Evolutionary conservation across 1,284 basidiomycete species (phyloP), one percentile per base, ranked within the genome.

Genomic region (Gymnopus androsaceus): DNA sequence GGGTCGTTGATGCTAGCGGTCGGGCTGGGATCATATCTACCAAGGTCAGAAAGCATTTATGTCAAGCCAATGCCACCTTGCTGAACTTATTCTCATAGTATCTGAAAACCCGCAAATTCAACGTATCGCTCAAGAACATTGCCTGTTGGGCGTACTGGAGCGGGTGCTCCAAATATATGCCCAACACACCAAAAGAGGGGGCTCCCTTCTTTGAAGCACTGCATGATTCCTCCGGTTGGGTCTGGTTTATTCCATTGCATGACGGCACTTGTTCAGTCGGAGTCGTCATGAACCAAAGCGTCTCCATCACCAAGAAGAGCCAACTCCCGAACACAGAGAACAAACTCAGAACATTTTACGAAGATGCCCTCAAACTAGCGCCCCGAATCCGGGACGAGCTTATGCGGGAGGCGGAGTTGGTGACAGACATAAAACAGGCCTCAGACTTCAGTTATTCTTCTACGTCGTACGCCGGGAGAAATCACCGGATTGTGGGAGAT

Each of bases 361-460:
- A n/a, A 28, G 65, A 81, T 19, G 66, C 74, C 33, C 60, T n/a
- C 67, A 11, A 72, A 72, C 42, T 59, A 61, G 53, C 58, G 68
- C 47, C 58, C 61, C 30, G 63, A 66, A 2, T n/a, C n/a, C n/a
- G 42, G 67, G 7, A 42, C 15, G 19, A 33, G 41, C 45, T 9
- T 33, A 47, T 25, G 31, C 41, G 15, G 36, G 42, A 19, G 50
- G 50, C 5, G 15, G 7, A 28, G 31, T n/a, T 23, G 31, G 40
- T 19, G 25, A 37, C 21, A 71, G 84, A 30, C 68, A 74, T 30
- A 74, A 71, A 36, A 78, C 82, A 0, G 72, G 75, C 21, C n/a
- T n/a, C n/a, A n/a, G 83, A 86, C 61, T 87, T 77, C 63, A 83
- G 80, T 61, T 86, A 87, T 63, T 74, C 76, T 2, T 78, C 84